A percentile compares a stretch with the other conserved stretches of the same genome.
Evolutionary conservation across 78 protist species (phyloP).

Genomic region (slime mould (Dictyostelium discoideum)): dicty_2.7 NC_007090.3:4926501-4927000

Average conservation of each 20-base stretch:
- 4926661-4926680: neutral
- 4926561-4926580: conserved; percentile 27
- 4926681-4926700: conserved; percentile 3
- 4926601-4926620: conserved; percentile 66
- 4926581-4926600: conserved; percentile 11
- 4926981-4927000: conserved; percentile 18
- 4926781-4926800: conserved; percentile 54
- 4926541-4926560: conserved; percentile 69
- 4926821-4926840: conserved; percentile 46
- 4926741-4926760: conserved; percentile 24
- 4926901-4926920: conserved; percentile 69
- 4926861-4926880: neutral
- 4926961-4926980: conserved; percentile 11
- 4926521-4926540: conserved; percentile 27
- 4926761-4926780: conserved; percentile 33
- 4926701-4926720: neutral
- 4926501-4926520: conserved; percentile 66
- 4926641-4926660: conserved; percentile 32
- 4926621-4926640: conserved; percentile 77
- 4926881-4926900: conserved; percentile 32
- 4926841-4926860: neutral
- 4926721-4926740: conserved; percentile 2
- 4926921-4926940: conserved; percentile 54
- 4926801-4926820: conserved; percentile 68
- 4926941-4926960: conserved; percentile 1